Conservation (phyloP, 2,329 filamentous ascomycete species). For the Claviceps spartinae region DNA sequence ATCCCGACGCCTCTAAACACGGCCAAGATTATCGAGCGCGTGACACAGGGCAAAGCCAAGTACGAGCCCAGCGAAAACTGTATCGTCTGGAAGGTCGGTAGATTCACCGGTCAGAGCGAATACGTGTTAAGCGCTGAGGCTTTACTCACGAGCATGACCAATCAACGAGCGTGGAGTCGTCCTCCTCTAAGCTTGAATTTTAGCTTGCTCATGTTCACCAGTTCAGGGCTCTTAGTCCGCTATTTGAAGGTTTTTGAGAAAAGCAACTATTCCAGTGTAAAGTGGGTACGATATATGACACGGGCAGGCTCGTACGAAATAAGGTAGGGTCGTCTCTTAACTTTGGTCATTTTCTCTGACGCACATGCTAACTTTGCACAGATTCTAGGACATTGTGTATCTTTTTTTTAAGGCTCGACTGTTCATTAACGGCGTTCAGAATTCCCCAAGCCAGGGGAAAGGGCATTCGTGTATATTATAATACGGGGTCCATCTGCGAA, state of each 20-base stretch:
- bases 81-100: conserved; percentile 96
- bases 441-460: neutral
- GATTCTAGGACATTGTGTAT: conserved; percentile 18
- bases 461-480: neutral
- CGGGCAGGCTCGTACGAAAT: conserved; percentile 96
- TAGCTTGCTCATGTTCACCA: conserved; percentile 94
- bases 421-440: conserved; percentile 2
- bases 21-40: conserved; percentile 81
- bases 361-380: conserved; percentile 11
- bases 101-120: conserved; percentile 97
- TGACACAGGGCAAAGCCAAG: conserved; percentile 92
- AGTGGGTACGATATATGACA: conserved; percentile 99
- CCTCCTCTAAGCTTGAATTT: conserved; percentile 88
- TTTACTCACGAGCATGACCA: conserved; percentile 89
- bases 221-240: conserved; percentile 76
- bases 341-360: neutral
- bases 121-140: conserved; percentile 92
- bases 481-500: neutral
- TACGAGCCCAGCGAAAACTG: conserved; percentile 97
- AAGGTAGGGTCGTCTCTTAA: conserved; percentile 36
- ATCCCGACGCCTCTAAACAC: conserved; percentile 96
- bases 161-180: conserved; percentile 91
- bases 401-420: conserved; percentile 1
- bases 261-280: conserved; percentile 95
- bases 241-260: conserved; percentile 99